Evolutionary conservation across 129 eudicot genomes (phyloP).

Genomic region (Helichrysum umbraculigerum): DNA sequence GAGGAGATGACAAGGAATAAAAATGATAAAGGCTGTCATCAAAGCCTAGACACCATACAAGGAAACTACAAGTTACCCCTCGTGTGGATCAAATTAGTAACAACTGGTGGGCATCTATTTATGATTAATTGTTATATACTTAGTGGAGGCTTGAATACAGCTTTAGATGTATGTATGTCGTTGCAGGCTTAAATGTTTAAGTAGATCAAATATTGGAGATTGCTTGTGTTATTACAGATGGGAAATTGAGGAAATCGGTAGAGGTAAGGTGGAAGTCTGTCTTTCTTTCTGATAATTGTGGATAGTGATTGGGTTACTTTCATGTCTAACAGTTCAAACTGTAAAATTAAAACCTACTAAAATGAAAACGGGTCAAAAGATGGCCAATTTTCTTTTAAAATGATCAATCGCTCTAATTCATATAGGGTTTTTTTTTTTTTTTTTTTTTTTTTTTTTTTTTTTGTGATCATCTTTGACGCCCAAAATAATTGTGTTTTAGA

Average conservation of each 20-base stretch:
- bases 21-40: constrained; percentile 29
- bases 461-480: background rate
- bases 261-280: constrained; percentile 46
- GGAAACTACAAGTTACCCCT: constrained; percentile 67
- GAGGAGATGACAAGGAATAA: constrained; percentile 27
- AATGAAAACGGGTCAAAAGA: background rate
- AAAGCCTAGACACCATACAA: constrained; percentile 12
- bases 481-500: background rate
- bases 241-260: constrained; percentile 61
- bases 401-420: background rate
- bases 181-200: constrained; percentile 70
- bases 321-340: background rate
- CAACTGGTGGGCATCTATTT: constrained; percentile 57
- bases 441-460: background rate
- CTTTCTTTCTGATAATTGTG: background rate
- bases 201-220: constrained; percentile 82
- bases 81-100: constrained; percentile 94
- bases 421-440: too few species aligned
- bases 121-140: background rate
- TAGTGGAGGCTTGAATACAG: background rate
- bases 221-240: constrained; percentile 88
- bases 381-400: background rate
- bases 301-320: background rate
- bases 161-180: background rate
- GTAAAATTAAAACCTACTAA: background rate